These are phyloP conservation scores for Rhododendron ovatum DNA, from an alignment of 148 eudicot species.

Conservation along the genomic window DNA sequence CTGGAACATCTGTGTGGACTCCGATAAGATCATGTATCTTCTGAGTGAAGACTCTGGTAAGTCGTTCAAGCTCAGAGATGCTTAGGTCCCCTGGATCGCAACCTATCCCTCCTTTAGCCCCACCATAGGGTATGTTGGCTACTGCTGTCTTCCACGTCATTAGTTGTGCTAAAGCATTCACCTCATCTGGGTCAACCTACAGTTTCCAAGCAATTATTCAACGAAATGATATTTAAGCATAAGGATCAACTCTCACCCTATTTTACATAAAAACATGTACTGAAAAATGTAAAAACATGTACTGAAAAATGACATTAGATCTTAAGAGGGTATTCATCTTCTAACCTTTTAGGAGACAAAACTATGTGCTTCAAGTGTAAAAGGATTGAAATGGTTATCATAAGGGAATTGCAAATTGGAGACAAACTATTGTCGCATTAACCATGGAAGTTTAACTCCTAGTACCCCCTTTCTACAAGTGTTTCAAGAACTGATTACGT, in stretches of 20 bases:
- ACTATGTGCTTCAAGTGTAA: neutral
- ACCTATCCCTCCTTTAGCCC: slow-evolving; percentile 99
- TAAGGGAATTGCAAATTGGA: neutral
- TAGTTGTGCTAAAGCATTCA: slow-evolving; percentile 92
- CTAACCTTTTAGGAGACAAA: neutral
- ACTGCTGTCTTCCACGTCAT: slow-evolving; percentile 99
- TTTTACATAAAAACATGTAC: no score
- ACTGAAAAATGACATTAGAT: no score
- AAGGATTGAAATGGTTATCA: neutral
- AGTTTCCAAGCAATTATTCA: neutral
- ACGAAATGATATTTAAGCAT: neutral
- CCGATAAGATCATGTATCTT: slow-evolving; percentile 96
- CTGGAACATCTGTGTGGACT: slow-evolving; percentile 95
- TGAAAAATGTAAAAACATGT: no score
- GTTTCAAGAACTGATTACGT: neutral
- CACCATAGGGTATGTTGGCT: slow-evolving; percentile 96
- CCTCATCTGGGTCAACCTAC: slow-evolving; percentile 99
- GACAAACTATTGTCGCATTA: neutral
- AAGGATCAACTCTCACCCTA: neutral
- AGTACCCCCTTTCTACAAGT: neutral
- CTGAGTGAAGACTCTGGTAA: slow-evolving; percentile 94
- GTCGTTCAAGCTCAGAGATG: slow-evolving; percentile 79
- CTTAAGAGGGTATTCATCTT: neutral
- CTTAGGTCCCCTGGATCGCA: slow-evolving; percentile 80
- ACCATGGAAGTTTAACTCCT: neutral